phyloP scores from a whole-genome alignment of 805 yeast species.

The Suhomyces canberraensis region DNA sequence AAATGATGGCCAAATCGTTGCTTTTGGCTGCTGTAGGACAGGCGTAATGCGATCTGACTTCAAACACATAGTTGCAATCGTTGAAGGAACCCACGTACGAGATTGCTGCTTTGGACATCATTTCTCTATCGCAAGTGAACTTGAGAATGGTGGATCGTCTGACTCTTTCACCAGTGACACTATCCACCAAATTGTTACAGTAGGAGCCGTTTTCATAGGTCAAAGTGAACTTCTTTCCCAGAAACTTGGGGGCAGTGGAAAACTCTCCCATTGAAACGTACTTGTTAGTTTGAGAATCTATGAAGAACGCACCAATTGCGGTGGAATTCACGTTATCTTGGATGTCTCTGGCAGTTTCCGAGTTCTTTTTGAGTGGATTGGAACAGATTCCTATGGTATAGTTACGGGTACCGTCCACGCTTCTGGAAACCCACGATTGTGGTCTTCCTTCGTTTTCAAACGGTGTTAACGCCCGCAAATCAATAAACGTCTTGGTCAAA shows the following conservation, averaged over 20 bases:
- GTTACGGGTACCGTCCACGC: slow-evolving; percentile 66
- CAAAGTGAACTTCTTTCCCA: slow-evolving; percentile 69
- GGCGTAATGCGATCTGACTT: slow-evolving; percentile 79
- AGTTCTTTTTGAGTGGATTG: slow-evolving; percentile 42
- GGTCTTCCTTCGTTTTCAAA: slow-evolving; percentile 45
- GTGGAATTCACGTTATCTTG: slow-evolving; percentile 42
- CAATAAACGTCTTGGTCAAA: slow-evolving; percentile 46
- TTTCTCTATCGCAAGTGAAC: slow-evolving; percentile 77
- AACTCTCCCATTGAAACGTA: slow-evolving; percentile 48
- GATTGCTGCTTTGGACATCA: slow-evolving; percentile 59
- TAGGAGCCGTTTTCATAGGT: slow-evolving; percentile 68
- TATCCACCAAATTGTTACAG: slow-evolving; percentile 43
- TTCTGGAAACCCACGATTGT: slow-evolving; percentile 62
- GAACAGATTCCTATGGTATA: slow-evolving; percentile 58
- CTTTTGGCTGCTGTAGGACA: slow-evolving; percentile 75
- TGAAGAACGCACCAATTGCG: slow-evolving; percentile 41
- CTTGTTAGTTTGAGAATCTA: slow-evolving; percentile 33
- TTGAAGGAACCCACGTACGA: slow-evolving; percentile 68
- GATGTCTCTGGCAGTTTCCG: slow-evolving; percentile 39
- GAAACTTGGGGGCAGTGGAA: slow-evolving; percentile 57
- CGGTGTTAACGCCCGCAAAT: slow-evolving; percentile 49
- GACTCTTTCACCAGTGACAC: slow-evolving; percentile 41
- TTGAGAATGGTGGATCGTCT: slow-evolving; percentile 64
- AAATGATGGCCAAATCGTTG: slow-evolving; percentile 60
- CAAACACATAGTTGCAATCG: slow-evolving; percentile 81